Base-by-base conservation (phyloP, 495 filamentous ascomycete species). In the Penicillium tannophilum region DNA sequence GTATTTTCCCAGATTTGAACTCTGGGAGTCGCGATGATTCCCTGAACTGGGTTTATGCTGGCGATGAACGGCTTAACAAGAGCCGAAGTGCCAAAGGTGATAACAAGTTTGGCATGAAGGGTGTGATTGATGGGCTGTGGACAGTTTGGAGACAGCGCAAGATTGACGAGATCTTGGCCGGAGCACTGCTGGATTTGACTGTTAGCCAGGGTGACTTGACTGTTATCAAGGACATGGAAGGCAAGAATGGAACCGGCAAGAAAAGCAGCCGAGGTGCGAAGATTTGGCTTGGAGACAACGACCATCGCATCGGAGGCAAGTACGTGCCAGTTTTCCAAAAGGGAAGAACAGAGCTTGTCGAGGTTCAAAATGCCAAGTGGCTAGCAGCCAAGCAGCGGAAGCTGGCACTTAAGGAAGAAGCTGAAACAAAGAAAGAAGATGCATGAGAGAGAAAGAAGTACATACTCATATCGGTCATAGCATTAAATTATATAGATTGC, bases 81-180 rank as follows among this genome's bases (percentile, higher is more conserved):
- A 64, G 56, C 33, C 64, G 57, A 24, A 68, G 64, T 44, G 62
- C 62, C 41, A 73, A 72, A 44, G 73, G 78, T 51, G 70, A 80
- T 56, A 72, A 78, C 51, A 86, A 86, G 71, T 85, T 83, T 67
- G 90, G 88, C 1, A 56, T 77, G n/a, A 74, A 76, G 3, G 91
- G 90, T 0, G 71, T 97, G 3, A 79, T 91, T 39, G 88, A 90
- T 51, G 76, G 84, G 20, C 48, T 94, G 54, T 98, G 95, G 95
- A 75, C 77, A 56, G 73, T 81, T 24, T 98, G 93, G 93, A 84
- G 90, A 60, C 80, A 85, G 66, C 79, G 82, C 45, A 96, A 95
- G 80, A 90, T 98, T 47, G 92, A 96, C 63, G 93, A 97, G 79
- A 74, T 95, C 31, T 73, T 97, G 46, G 84, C 89, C 0, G 83